A percentile compares a stretch with the other conserved stretches of the same genome.
Evolutionary conservation across 176 grass and related monocot species (phyloP).

Genomic region (Saccharum officinarum): DNA sequence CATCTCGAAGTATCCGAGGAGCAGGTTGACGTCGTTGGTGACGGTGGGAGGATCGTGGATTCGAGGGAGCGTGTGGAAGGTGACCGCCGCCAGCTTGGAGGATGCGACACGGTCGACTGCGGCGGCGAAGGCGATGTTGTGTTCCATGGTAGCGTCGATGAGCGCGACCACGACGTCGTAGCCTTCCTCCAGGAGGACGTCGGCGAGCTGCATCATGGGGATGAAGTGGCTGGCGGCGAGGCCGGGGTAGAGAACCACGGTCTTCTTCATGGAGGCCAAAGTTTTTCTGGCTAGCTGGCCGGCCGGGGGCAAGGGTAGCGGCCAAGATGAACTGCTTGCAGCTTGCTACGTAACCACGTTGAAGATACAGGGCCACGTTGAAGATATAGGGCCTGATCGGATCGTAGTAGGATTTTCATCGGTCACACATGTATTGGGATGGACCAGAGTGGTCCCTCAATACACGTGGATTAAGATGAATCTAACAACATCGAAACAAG

Average conservation of each 20-base stretch:
- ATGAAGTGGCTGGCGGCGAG: not conserved
- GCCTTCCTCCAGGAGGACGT: slow-evolving; percentile 15
- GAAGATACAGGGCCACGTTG: too few species aligned
- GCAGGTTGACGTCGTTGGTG: not conserved
- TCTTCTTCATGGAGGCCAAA: not conserved
- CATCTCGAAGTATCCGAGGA: not conserved
- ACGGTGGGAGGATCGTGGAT: not conserved
- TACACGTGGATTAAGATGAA: too few species aligned
- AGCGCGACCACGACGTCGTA: slow-evolving; percentile 29
- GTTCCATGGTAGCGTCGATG: slow-evolving; percentile 7
- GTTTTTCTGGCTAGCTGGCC: not conserved
- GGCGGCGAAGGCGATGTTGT: not conserved
- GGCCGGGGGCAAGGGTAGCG: not conserved
- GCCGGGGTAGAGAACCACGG: slow-evolving; percentile 1
- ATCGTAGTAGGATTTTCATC: too few species aligned
- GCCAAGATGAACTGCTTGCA: too few species aligned
- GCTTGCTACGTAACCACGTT: too few species aligned
- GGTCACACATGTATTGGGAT: too few species aligned
- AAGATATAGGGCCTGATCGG: too few species aligned
- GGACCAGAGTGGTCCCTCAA: too few species aligned
- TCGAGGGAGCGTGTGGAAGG: slow-evolving; percentile 34
- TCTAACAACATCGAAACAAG: too few species aligned
- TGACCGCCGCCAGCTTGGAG: slow-evolving; percentile 21
- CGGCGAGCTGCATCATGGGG: slow-evolving; percentile 54
- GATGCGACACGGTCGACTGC: slow-evolving; percentile 30